Evolutionary conservation across 306 rosid genomes (phyloP).

Genomic region (Nissolia schottii): DNA sequence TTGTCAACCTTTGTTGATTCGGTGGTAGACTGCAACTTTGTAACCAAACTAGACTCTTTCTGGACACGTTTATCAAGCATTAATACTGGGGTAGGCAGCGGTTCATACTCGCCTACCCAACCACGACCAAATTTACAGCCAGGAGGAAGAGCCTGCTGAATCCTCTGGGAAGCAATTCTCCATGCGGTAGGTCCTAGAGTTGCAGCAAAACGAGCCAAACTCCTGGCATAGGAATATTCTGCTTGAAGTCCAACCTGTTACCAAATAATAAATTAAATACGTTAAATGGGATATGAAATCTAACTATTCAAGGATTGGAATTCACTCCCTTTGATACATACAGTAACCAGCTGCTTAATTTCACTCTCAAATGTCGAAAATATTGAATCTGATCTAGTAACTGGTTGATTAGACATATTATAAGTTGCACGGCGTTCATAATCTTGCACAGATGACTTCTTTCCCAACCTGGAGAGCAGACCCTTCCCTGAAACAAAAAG

Average conservation of each 20-base stretch:
- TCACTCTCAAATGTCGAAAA: conserved; percentile 82
- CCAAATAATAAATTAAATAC: conserved; percentile 7
- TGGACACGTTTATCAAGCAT: conserved; percentile 54
- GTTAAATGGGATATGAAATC: conserved; percentile 5
- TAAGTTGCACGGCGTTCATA: conserved; percentile 83
- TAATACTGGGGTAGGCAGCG: conserved; percentile 88
- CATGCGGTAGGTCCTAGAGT: conserved; percentile 88
- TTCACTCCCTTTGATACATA: conserved; percentile 40
- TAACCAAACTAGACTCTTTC: conserved; percentile 43
- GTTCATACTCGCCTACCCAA: conserved; percentile 99
- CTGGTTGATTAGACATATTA: conserved; percentile 49
- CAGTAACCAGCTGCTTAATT: conserved; percentile 85
- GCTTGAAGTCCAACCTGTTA: conserved; percentile 97
- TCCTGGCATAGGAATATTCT: conserved; percentile 91
- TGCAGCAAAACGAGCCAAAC: conserved; percentile 95
- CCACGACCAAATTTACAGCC: conserved; percentile 92
- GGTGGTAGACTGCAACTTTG: conserved; percentile 34
- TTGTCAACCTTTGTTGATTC: conserved; percentile 46
- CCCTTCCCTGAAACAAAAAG: conserved; percentile 60
- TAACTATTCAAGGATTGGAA: conserved; percentile 22
- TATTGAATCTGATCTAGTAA: conserved; percentile 62
- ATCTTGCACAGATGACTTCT: conserved; percentile 60
- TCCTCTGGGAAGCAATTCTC: conserved; percentile 87
- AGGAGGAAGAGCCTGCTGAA: conserved; percentile 79
- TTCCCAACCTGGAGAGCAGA: conserved; percentile 62